Base-by-base conservation (phyloP, 2,329 filamentous ascomycete species). In the Colletotrichum melonis region DNA sequence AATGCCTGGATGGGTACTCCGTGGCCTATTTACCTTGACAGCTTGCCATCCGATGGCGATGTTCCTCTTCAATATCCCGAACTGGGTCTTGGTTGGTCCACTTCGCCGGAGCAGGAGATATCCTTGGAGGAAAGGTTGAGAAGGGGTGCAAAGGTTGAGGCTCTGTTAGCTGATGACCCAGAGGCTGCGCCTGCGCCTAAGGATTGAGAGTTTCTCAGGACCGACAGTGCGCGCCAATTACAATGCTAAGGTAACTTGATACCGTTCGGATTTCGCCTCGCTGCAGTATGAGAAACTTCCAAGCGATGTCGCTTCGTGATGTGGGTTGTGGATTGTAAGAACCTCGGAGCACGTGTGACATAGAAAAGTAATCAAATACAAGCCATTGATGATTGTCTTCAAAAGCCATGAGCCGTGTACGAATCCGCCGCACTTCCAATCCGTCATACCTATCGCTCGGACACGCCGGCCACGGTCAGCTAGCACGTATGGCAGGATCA, bases 1-100 rank as follows among this genome's bases (percentile, higher is more conserved):
- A 80, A 80, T 59, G 80, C 77, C 26, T 82, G 80, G 80, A 76
- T 82, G 75, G 80, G 80, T 32, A 79, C 76, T 1, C 79, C 80
- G 0, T 82, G 80, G 80, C 80, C 80, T 1, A 80, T 82, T 11
- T 81, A 80, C 67, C 59, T 82, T 9, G 80, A 81, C 30, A 72
- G 54, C 5, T 69, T 82, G 57, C 80, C 80, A 0, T 59, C 26
- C 6, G 77, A 78, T 52, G 78, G 77, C 5, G 76, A 78, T 3
- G 72, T 79, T 14, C 80, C 80, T 3, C 74, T 81, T 19, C 80
- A 82, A 65, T 82, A 82, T 59, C 80, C 80, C 0, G 78, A 81
- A 49, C 62, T 82, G 46, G 75, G 80, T 2, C 75, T 80, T 5
- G 79, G 79, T 1, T 81, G 79, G 79, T 80, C 79, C 6, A 73